A percentile compares a stretch with the other conserved stretches of the same genome.
phyloP scores from a whole-genome alignment of 163 green algal genomes.

The Chlorella variabilis region DNA sequence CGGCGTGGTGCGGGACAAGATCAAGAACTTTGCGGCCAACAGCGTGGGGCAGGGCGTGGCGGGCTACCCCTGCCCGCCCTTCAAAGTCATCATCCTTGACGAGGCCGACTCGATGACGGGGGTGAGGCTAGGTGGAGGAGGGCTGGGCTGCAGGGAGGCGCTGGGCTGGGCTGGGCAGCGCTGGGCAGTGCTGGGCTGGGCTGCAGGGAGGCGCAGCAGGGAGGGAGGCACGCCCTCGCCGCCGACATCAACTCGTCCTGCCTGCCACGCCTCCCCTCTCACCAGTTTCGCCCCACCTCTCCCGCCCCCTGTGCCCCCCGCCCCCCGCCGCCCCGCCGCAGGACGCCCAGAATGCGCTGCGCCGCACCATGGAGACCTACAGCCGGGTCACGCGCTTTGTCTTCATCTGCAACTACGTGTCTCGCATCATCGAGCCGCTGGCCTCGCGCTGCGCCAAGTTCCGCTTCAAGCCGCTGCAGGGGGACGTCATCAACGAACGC shows the following conservation, averaged over 20 bases:
- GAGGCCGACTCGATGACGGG: conserved; percentile 98
- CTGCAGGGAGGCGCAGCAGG: neutral
- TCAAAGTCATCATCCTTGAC: conserved; percentile 98
- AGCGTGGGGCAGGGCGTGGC: conserved; percentile 53
- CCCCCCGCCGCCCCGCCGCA: conserved; percentile 39
- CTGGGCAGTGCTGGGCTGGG: neutral
- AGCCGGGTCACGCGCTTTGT: conserved; percentile 93
- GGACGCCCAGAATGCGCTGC: conserved; percentile 96
- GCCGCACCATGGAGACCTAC: conserved; percentile 97
- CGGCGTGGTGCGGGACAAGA: conserved; percentile 83
- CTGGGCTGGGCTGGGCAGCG: neutral
- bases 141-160: neutral
- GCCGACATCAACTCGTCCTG: no score
- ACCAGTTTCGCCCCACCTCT: no score
- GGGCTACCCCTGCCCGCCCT: conserved; percentile 92
- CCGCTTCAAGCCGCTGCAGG: conserved; percentile 92
- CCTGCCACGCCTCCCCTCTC: no score
- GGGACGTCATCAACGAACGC: conserved; percentile 80
- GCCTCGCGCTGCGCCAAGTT: conserved; percentile 92
- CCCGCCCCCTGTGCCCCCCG: neutral
- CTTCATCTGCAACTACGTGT: conserved; percentile 99
- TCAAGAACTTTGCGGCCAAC: conserved; percentile 57
- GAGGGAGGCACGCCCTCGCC: neutral
- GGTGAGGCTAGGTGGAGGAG: conserved; percentile 54
- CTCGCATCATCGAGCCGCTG: conserved; percentile 96